These are phyloP conservation scores for Simplicillium sp. DNA, from an alignment of 2,329 filamentous ascomycete genomes.

Conservation along the genomic window DNA sequence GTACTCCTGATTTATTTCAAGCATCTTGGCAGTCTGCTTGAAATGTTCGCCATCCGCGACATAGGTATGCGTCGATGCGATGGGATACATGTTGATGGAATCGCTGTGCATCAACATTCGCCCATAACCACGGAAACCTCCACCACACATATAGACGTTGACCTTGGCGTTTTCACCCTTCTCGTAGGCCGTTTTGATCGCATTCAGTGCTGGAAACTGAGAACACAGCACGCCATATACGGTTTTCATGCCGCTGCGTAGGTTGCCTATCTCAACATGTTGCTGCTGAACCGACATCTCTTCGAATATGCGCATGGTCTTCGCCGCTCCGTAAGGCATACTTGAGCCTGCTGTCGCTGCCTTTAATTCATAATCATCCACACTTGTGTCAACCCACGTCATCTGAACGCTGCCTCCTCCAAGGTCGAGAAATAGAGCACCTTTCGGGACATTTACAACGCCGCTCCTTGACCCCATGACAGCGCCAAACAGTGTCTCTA, in stretches of 20 bases:
- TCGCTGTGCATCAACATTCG: conserved; percentile 80
- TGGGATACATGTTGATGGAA: conserved; percentile 66
- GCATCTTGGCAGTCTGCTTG: conserved; percentile 40
- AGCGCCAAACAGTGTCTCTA: conserved; percentile 76
- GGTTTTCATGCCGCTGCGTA: conserved; percentile 46
- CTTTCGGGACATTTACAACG: conserved; percentile 47
- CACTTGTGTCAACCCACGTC: conserved; percentile 48
- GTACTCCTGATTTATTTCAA: conserved; percentile 36
- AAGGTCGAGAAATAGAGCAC: conserved; percentile 77
- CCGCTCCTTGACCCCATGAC: conserved; percentile 69
- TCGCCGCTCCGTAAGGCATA: conserved; percentile 52
- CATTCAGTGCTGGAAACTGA: conserved; percentile 39
- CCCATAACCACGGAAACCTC: conserved; percentile 84
- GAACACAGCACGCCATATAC: conserved; percentile 47
- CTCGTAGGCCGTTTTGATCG: conserved; percentile 24
- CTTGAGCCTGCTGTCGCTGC: conserved; percentile 47
- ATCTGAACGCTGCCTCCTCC: conserved; percentile 65
- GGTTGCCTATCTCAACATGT: conserved; percentile 39
- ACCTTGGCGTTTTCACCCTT: conserved; percentile 31
- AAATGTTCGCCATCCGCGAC: conserved; percentile 54
- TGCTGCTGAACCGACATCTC: conserved; percentile 27
- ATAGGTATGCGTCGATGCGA: conserved; percentile 75
- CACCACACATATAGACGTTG: conserved; percentile 77
- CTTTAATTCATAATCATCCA: conserved; percentile 35
- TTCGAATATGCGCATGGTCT: conserved; percentile 40